A percentile compares a stretch with the other conserved stretches of the same genome.
Evolutionary conservation across 2,329 filamentous ascomycete species (phyloP).

Genomic region (Phialophora macrospora): DNA sequence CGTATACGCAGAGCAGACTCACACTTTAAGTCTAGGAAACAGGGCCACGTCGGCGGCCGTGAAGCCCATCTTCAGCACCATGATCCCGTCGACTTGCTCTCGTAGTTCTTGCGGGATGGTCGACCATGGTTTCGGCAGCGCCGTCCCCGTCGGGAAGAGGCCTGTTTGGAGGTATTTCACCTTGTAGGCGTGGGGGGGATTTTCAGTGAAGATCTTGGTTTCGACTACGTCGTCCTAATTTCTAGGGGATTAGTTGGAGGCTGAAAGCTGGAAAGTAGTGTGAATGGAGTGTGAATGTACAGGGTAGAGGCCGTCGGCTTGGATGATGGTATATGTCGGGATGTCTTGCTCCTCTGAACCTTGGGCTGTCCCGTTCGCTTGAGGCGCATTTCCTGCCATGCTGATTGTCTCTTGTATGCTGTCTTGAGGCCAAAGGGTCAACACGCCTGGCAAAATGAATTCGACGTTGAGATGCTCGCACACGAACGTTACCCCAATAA

Average conservation of each 20-base stretch:
- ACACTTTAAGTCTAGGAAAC: constrained; percentile 37
- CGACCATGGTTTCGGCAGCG: constrained; percentile 32
- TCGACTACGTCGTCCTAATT: constrained; percentile 35
- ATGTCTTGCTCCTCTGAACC: not conserved
- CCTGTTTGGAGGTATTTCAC: constrained; percentile 31
- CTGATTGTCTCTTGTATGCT: not conserved
- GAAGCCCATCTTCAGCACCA: constrained; percentile 37
- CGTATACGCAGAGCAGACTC: constrained; percentile 3
- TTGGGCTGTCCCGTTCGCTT: not conserved
- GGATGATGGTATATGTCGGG: constrained; percentile 36
- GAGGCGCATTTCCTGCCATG: constrained; percentile 3
- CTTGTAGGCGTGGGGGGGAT: constrained; percentile 27
- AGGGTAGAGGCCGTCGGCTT: constrained; percentile 38
- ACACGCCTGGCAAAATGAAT: not conserved
- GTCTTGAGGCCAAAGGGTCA: not conserved
- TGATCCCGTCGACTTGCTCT: constrained; percentile 36
- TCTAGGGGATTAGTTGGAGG: not conserved
- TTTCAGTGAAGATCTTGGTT: constrained; percentile 34
- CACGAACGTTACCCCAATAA: not conserved
- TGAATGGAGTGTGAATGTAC: constrained; percentile 12
- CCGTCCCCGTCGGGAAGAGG: constrained; percentile 32
- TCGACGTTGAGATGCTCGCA: not conserved
- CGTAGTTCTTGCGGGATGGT: constrained; percentile 30
- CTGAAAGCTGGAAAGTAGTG: not conserved
- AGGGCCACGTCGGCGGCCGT: constrained; percentile 30